Evolutionary conservation across 495 filamentous ascomycete species (phyloP).

Genomic region (Cercophora scortea): DNA sequence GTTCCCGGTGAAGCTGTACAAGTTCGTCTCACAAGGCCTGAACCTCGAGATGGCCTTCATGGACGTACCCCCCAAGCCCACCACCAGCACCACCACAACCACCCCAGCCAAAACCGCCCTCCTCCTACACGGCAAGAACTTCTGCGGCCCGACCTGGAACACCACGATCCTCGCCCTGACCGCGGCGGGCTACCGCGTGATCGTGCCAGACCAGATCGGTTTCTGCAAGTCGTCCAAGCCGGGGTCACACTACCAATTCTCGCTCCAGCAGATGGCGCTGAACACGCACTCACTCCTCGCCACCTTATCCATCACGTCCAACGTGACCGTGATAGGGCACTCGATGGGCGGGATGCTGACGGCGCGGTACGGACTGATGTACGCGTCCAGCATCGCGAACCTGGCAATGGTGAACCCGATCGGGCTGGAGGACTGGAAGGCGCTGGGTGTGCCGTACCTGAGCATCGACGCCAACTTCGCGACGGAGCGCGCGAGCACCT

Average conservation of each 20-base stretch:
- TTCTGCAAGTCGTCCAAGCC: conserved; percentile 44
- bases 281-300: conserved; percentile 32
- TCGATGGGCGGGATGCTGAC: conserved; percentile 41
- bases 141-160: conserved; percentile 37
- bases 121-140: conserved; percentile 41
- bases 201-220: conserved; percentile 39
- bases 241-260: conserved; percentile 30
- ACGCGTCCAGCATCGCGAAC: conserved; percentile 19
- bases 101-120: conserved; percentile 17
- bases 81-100: conserved; percentile 5
- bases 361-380: conserved; percentile 35
- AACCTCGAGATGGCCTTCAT: conserved; percentile 39
- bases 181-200: conserved; percentile 32
- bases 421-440: conserved; percentile 38
- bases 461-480: conserved; percentile 20
- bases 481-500: conserved; percentile 25
- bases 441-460: conserved; percentile 33
- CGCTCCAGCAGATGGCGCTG: conserved; percentile 29
- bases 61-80: conserved; percentile 25
- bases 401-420: conserved; percentile 32
- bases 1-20: conserved; percentile 30
- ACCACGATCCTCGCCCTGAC: conserved; percentile 24
- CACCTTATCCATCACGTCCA: conserved; percentile 7
- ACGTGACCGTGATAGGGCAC: conserved; percentile 35
- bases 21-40: conserved; percentile 28